Base-by-base conservation (phyloP, 2,329 filamentous ascomycete genomes). In the Penicillium sclerotigenum region DNA sequence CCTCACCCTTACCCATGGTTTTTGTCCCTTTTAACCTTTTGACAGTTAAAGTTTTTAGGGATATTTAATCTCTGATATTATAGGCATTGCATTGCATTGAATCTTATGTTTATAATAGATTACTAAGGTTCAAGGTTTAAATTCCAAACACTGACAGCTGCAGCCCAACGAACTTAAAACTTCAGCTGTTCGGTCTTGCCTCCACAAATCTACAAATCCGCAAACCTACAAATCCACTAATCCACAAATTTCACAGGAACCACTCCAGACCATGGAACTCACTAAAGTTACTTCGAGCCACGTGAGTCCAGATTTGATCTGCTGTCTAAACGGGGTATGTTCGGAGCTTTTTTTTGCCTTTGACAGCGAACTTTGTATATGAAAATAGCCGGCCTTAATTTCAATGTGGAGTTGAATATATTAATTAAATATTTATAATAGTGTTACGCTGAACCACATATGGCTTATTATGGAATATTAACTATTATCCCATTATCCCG, bases 31-130 rank as follows among this genome's bases (percentile, higher is more conserved):
- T 51, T 40, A 28, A 26, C 14, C 22, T 41, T 24, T n/a, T 60
- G 60, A 59, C 56, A 58, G 53, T 58, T 63, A 59, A 49, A 50
- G 58, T 55, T 50, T 50, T 3, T n/a, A n/a, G n/a, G n/a, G n/a
- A n/a, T n/a, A 33, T 33, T 6, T 16, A 14, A 33, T 33, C 31
- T 33, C 41, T 43, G 13, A 14, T 28, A n/a, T 28, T 31, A 45
- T 20, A 43, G 18, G n/a, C 42, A 29, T 45, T 31, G n/a, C n/a
- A 33, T 46, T 33, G 18, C 42, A 31, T 46, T 13, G 14, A 24
- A 33, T n/a, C 9, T 46, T 20, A 31, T 3, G 8, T 14, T 31
- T 22, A 24, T 41, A 26, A n/a, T 24, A 16, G 11, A n/a, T 9
- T 41, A 22, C 22, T 9, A 45, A 10, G 28, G 20, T 31, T 9